Percentiles rank a stretch among this genome's conserved stretches.
These are phyloP conservation scores for Apodospora peruviana DNA, from an alignment of 495 filamentous ascomycete species.

Conservation along the genomic window DNA sequence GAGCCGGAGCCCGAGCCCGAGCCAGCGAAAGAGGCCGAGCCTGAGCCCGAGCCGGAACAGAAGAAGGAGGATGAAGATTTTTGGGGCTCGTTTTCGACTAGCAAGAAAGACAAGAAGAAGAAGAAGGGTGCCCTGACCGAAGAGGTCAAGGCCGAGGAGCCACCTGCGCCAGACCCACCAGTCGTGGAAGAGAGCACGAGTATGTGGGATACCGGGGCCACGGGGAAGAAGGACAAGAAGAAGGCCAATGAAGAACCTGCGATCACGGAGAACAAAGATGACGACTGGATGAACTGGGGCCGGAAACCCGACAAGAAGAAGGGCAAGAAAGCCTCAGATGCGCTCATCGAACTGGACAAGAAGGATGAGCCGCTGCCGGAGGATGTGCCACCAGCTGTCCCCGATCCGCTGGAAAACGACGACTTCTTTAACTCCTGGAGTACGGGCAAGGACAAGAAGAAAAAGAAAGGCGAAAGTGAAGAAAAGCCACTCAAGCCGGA, in stretches of 20 bases:
- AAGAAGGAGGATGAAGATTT: constrained; percentile 14
- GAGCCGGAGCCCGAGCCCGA: constrained; percentile 5
- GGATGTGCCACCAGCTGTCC: constrained; percentile 14
- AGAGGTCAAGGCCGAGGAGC: no score
- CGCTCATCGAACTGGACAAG: constrained; percentile 30
- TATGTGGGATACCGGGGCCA: constrained; percentile 2
- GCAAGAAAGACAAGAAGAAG: constrained; percentile 31
- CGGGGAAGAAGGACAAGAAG: constrained; percentile 34
- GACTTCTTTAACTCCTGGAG: constrained; percentile 33
- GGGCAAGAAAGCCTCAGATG: constrained; percentile 23
- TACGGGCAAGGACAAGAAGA: constrained; percentile 29
- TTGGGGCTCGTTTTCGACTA: constrained; percentile 8
- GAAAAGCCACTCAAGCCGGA: constrained; percentile 35
- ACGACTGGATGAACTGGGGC: constrained; percentile 27
- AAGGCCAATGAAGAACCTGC: constrained; percentile 31
- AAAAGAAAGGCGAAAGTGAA: constrained; percentile 20
- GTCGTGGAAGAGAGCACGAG: not conserved
- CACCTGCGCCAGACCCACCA: constrained; percentile 9
- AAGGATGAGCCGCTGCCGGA: constrained; percentile 13
- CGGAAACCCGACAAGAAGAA: constrained; percentile 28
- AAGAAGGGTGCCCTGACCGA: constrained; percentile 14
- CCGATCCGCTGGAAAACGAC: constrained; percentile 20
- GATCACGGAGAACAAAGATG: constrained; percentile 12
- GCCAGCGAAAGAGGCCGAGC: constrained; percentile 1
- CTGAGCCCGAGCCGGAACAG: not conserved